Evolutionary conservation across 1,284 basidiomycete species (phyloP).

Genomic region (Apiotrichum veenhuisii): DNA sequence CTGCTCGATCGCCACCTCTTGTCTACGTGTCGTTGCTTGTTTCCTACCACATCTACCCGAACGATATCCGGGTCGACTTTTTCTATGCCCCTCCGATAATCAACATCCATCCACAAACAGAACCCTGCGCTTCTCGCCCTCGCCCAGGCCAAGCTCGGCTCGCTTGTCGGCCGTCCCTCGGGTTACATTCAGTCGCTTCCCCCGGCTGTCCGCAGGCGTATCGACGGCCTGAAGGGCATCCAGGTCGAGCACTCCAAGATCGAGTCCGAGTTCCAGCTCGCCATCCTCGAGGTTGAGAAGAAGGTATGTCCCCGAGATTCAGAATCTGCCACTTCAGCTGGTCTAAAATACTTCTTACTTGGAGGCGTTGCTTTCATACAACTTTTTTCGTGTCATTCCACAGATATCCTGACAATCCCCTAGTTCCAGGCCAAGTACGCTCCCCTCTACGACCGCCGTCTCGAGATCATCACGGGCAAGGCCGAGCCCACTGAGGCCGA

Average conservation of each 20-base stretch:
- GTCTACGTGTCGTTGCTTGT: not conserved
- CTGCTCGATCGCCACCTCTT: not conserved
- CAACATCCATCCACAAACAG: slow-evolving; percentile 23
- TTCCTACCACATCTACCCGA: not conserved
- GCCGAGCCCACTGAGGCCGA: slow-evolving; percentile 74
- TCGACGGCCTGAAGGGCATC: slow-evolving; percentile 91
- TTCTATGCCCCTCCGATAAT: too few species aligned
- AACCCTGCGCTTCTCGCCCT: slow-evolving; percentile 58
- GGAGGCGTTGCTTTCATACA: not conserved
- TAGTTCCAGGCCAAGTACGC: slow-evolving; percentile 80
- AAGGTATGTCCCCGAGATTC: too few species aligned
- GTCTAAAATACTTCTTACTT: too few species aligned
- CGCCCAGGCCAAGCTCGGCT: slow-evolving; percentile 63
- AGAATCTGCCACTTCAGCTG: too few species aligned
- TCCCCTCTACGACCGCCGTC: slow-evolving; percentile 83
- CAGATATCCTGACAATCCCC: slow-evolving; percentile 13
- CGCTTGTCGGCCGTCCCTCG: slow-evolving; percentile 71
- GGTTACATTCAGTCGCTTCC: slow-evolving; percentile 86
- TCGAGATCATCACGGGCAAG: slow-evolving; percentile 76
- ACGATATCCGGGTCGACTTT: not conserved
- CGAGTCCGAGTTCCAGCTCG: slow-evolving; percentile 92
- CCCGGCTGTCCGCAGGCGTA: slow-evolving; percentile 71
- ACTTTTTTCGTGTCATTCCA: slow-evolving; percentile 24
- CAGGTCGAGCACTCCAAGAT: slow-evolving; percentile 90
- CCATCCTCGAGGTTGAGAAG: slow-evolving; percentile 94